Conservation (phyloP, 352 stramenopile species). For the Phytophthora sp. region DNA sequence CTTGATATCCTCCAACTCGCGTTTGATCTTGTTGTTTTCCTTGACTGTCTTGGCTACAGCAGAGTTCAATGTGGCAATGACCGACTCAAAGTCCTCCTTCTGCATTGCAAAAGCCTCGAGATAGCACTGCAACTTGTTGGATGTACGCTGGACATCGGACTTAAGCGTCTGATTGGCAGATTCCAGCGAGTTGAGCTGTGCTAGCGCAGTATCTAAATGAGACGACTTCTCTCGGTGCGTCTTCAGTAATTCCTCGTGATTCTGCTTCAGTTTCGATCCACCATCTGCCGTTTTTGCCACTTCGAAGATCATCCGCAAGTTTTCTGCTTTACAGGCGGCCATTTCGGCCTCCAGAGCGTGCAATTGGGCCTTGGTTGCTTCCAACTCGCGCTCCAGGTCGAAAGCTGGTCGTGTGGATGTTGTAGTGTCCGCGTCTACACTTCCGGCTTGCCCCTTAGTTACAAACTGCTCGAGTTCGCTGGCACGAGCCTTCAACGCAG, state of each 20-base stretch:
- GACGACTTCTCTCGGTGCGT: slow-evolving; percentile 41
- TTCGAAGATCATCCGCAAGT: slow-evolving; percentile 79
- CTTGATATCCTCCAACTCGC: slow-evolving; percentile 53
- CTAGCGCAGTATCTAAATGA: slow-evolving; percentile 40
- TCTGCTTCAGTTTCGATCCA: slow-evolving; percentile 63
- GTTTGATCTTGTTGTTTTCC: slow-evolving; percentile 41
- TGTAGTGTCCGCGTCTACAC: slow-evolving; percentile 20
- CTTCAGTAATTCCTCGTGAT: slow-evolving; percentile 53
- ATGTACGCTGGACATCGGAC: slow-evolving; percentile 30
- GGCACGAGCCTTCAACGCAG: slow-evolving; percentile 28
- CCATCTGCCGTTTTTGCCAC: slow-evolving; percentile 72
- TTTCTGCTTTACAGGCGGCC: slow-evolving; percentile 68
- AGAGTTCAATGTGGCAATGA: slow-evolving; percentile 27
- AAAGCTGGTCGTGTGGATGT: too few relatives aligned
- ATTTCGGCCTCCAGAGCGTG: slow-evolving; percentile 57
- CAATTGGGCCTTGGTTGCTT: slow-evolving; percentile 39
- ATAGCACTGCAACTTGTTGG: slow-evolving; percentile 24
- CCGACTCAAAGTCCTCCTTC: slow-evolving; percentile 46
- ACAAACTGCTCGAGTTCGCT: slow-evolving; percentile 30
- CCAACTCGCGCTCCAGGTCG: slow-evolving; percentile 35
- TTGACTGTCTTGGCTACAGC: slow-evolving; percentile 26
- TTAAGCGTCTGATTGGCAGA: slow-evolving; percentile 39
- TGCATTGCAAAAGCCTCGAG: slow-evolving; percentile 43
- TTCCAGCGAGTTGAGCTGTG: slow-evolving; percentile 38
- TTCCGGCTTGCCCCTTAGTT: slow-evolving; percentile 8